Conservation (phyloP, 257 asterid species). For the Fraxinus americana region DNA sequence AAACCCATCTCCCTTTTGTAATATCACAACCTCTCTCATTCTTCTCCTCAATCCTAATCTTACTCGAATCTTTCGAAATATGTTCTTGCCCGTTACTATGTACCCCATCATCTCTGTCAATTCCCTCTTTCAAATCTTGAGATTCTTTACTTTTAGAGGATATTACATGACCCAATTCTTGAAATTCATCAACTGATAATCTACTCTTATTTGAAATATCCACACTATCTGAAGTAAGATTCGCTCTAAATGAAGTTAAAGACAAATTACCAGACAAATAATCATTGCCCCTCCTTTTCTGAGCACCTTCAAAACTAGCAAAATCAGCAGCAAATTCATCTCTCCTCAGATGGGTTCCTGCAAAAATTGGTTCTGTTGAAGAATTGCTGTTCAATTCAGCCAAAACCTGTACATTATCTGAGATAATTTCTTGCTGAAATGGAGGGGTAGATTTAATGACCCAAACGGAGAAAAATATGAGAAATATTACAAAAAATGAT, state of each 20-base stretch:
- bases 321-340: constrained; percentile 24
- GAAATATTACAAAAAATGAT: constrained; percentile 45
- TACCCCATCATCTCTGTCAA: neutral
- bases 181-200: constrained; percentile 7
- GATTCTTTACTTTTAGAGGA: neutral
- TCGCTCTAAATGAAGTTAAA: constrained; percentile 20
- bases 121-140: constrained; percentile 11
- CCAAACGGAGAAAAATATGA: constrained; percentile 59
- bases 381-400: constrained; percentile 25
- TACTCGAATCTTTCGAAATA: constrained; percentile 9
- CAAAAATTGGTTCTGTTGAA: constrained; percentile 33
- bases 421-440: constrained; percentile 19
- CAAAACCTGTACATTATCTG: constrained; percentile 16
- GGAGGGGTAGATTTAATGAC: constrained; percentile 44
- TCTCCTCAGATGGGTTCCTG: constrained; percentile 16
- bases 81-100: constrained; percentile 5
- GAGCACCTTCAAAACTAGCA: constrained; percentile 23
- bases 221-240: constrained; percentile 26
- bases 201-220: constrained; percentile 18
- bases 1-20: constrained; percentile 76
- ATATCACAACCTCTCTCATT: constrained; percentile 49
- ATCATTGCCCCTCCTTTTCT: constrained; percentile 21
- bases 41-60: constrained; percentile 27
- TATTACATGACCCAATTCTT: constrained; percentile 11
- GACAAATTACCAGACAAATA: constrained; percentile 34